A percentile compares a stretch with the other conserved stretches of the same genome.
Conservation (phyloP, 192 early-diverging fungal genomes). For the Mortierella antarctica region DNA sequence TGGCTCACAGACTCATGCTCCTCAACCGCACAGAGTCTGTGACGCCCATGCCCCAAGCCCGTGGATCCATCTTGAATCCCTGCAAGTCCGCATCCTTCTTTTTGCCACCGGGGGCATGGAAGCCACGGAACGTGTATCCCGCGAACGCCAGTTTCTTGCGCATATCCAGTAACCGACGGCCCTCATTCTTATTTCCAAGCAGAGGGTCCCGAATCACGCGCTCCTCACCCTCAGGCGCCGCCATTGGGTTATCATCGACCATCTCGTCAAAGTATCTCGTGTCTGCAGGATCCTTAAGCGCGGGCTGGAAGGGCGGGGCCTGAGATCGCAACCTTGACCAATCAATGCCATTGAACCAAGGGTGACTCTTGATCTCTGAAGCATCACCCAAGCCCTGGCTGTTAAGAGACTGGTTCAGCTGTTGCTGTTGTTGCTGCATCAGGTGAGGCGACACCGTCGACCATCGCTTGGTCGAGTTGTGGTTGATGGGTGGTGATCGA, state of each 20-base stretch:
- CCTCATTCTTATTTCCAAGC: slow-evolving; percentile 58
- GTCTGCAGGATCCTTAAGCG: slow-evolving; percentile 79
- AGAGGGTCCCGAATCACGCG: slow-evolving; percentile 54
- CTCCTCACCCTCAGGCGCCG: slow-evolving; percentile 57
- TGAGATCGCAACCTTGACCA: slow-evolving; percentile 73
- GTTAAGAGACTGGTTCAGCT: slow-evolving; percentile 33
- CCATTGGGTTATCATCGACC: slow-evolving; percentile 56
- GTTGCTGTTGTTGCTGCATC: slow-evolving; percentile 49
- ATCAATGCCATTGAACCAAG: slow-evolving; percentile 78
- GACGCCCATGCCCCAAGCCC: slow-evolving; percentile 44
- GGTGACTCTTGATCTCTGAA: slow-evolving; percentile 80
- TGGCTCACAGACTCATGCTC: slow-evolving; percentile 45
- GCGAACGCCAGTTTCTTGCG: slow-evolving; percentile 70
- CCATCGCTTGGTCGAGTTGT: slow-evolving; percentile 45
- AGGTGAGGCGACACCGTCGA: slow-evolving; percentile 48
- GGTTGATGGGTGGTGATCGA: slow-evolving; percentile 18
- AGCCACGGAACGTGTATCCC: slow-evolving; percentile 65
- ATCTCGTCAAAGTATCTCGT: slow-evolving; percentile 92
- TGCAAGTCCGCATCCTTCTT: slow-evolving; percentile 53
- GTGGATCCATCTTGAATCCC: slow-evolving; percentile 40
- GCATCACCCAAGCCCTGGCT: slow-evolving; percentile 63
- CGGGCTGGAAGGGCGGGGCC: slow-evolving; percentile 87
- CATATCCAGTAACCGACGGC: slow-evolving; percentile 65
- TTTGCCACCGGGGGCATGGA: slow-evolving; percentile 53
- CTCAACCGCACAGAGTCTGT: slow-evolving; percentile 50